Percentiles rank a stretch among this genome's conserved stretches.
These are phyloP conservation scores for Gossypium thurberi DNA, from an alignment of 345 rosid species.

Conservation along the genomic window DNA sequence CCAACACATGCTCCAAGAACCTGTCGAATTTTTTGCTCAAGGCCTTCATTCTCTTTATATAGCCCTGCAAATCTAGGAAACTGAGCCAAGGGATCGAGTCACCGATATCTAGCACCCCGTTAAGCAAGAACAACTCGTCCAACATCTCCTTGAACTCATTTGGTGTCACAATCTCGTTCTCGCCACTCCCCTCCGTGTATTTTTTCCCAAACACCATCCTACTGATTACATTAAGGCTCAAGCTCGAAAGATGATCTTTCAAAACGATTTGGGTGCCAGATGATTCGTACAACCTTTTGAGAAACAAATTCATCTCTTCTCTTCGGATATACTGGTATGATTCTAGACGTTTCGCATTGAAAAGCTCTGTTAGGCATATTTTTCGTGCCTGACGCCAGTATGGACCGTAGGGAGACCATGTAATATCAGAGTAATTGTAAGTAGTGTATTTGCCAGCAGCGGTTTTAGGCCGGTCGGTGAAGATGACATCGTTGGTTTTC, in stretches of 20 bases:
- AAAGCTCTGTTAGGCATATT: constrained; percentile 53
- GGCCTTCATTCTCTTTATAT: constrained; percentile 56
- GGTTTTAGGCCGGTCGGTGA: constrained; percentile 38
- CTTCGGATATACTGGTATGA: constrained; percentile 50
- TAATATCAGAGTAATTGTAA: constrained; percentile 52
- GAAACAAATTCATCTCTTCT: constrained; percentile 37
- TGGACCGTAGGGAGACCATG: constrained; percentile 60
- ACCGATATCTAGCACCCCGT: constrained; percentile 56
- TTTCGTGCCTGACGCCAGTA: constrained; percentile 67
- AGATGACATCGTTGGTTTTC: constrained; percentile 45
- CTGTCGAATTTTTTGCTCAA: constrained; percentile 48
- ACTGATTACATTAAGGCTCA: constrained; percentile 52
- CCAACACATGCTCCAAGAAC: constrained; percentile 57
- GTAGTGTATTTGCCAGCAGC: constrained; percentile 66
- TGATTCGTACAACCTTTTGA: constrained; percentile 17
- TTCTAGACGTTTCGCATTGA: constrained; percentile 52
- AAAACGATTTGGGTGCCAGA: constrained; percentile 19
- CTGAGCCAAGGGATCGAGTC: constrained; percentile 63
- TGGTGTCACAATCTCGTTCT: constrained; percentile 33
- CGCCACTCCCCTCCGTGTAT: constrained; percentile 29
- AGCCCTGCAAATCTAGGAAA: constrained; percentile 60
- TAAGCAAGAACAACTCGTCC: constrained; percentile 56
- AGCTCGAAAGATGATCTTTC: constrained; percentile 37
- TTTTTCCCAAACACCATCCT: constrained; percentile 62
- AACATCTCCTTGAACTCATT: constrained; percentile 64